These are phyloP conservation scores for Hevea brasiliensis DNA, from an alignment of 345 rosid genomes.

Conservation along the genomic window DNA sequence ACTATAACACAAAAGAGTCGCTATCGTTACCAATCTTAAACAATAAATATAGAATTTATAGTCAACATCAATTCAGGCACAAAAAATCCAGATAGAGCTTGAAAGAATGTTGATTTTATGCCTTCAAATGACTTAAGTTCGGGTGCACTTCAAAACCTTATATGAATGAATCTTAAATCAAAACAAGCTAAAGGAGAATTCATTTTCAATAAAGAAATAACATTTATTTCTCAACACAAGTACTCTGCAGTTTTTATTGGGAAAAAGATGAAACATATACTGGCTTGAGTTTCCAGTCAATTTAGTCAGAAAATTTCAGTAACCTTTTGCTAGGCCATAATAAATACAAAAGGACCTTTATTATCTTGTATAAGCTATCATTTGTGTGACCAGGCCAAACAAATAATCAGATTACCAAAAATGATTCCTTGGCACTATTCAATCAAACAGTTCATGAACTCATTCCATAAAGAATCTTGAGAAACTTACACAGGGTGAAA, in stretches of 20 bases:
- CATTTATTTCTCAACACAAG: neutral
- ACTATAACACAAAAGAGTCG: neutral
- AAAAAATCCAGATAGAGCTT: neutral
- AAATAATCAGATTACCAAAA: neutral
- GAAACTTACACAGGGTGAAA: constrained; percentile 94
- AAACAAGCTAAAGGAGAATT: neutral
- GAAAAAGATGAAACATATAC: neutral
- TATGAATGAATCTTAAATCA: neutral
- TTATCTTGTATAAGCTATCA: too few relatives aligned
- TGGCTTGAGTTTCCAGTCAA: neutral
- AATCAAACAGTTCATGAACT: neutral
- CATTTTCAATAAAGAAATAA: neutral
- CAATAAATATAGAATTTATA: neutral
- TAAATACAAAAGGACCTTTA: too few relatives aligned
- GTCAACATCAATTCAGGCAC: neutral
- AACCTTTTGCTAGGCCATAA: neutral
- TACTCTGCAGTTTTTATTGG: neutral
- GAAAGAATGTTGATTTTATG: neutral
- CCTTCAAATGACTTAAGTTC: neutral
- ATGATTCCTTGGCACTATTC: neutral
- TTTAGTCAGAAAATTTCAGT: neutral
- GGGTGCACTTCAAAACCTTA: neutral
- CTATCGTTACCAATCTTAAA: neutral
- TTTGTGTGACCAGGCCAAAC: neutral
- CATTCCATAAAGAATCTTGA: neutral